Percentiles rank a stretch among this genome's conserved stretches.
Evolutionary conservation across 768 basidiomycete species (phyloP).

Genomic region (Filobasidium wieringae): DNA sequence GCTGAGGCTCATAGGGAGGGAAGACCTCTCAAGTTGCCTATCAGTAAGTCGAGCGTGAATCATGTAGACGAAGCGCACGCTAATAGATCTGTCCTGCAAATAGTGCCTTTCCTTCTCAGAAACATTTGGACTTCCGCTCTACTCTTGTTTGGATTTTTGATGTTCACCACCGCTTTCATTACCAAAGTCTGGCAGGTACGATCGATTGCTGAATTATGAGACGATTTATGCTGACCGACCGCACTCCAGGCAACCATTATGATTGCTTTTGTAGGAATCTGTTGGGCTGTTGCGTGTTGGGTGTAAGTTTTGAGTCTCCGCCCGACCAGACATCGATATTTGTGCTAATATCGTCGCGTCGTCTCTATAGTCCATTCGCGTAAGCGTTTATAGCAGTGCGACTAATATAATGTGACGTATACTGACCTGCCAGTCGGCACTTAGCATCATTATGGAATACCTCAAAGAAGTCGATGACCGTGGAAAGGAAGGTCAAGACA

Average conservation of each 20-base stretch:
- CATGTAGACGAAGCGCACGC: neutral
- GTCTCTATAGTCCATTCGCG: conserved; percentile 55
- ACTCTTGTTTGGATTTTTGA: conserved; percentile 64
- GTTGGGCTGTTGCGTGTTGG: conserved; percentile 98
- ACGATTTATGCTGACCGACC: neutral
- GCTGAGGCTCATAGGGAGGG: conserved; percentile 68
- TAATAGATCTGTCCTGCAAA: neutral
- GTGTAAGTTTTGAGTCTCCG: conserved; percentile 40
- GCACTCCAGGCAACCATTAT: conserved; percentile 57
- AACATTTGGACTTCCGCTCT: conserved; percentile 90
- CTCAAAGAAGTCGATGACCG: conserved; percentile 58
- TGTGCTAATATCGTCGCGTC: neutral
- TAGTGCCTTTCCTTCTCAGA: conserved; percentile 71
- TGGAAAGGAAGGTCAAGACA: conserved; percentile 12
- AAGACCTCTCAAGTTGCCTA: conserved; percentile 62
- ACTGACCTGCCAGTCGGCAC: neutral
- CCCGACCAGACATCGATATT: neutral
- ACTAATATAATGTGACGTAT: neutral
- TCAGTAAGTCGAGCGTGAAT: conserved; percentile 39
- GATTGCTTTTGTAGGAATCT: conserved; percentile 76
- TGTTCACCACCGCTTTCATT: conserved; percentile 74
- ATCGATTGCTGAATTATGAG: neutral
- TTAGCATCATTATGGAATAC: conserved; percentile 80
- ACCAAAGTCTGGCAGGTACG: conserved; percentile 59
- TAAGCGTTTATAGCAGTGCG: conserved; percentile 7